Base-by-base conservation (phyloP, 495 filamentous ascomycete genomes). In the Immersiella caudata region DNA sequence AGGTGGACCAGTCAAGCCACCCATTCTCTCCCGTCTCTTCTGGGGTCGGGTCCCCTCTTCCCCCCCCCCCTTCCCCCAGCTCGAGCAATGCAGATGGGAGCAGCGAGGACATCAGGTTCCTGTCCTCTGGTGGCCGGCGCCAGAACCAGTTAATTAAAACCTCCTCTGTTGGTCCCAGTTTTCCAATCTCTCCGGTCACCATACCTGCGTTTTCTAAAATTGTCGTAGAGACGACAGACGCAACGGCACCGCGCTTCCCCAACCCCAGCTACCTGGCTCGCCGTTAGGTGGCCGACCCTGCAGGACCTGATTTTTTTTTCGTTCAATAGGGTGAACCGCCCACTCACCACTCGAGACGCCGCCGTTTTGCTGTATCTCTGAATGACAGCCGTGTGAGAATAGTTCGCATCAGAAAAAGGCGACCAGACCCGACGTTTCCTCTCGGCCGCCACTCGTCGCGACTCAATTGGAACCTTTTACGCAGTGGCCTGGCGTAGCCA, bases 1-100 rank as follows among this genome's bases (percentile, higher is more conserved):
- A n/a, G 63, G 67, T 33, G 58, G 64, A 64, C 67, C 68, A 62
- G 35, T 33, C 40, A 50, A 65, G 67, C 21, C 55, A 36, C 27
- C 64, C 59, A 62, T 57, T 60, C 29, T 21, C 60, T 70, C 68
- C 68, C 59, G 33, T 67, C 40, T 27, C 27, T 29, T 63, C 65
- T 67, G 21, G 49, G 61, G 51, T 29, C 11, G 49, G 61, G 51
- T 29, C 11, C 55, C 49, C 62, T 52, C 65, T 52, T 50, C 22
- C 36, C 64, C 21, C 36, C 59, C 33, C 36, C 59, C 57, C 56
- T 8, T 33, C 29, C 68, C 69, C 67, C 50, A 55, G 36, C 67
- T 65, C 62, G 64, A 66, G 73, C 50, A 67, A 73, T 73, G 73
- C 64, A n/a, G 50, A 46, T 20, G 26, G 26, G 46, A 66, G 55